Base-by-base conservation (phyloP, 768 basidiomycete species). In the Exidia glandulosa region DNA sequence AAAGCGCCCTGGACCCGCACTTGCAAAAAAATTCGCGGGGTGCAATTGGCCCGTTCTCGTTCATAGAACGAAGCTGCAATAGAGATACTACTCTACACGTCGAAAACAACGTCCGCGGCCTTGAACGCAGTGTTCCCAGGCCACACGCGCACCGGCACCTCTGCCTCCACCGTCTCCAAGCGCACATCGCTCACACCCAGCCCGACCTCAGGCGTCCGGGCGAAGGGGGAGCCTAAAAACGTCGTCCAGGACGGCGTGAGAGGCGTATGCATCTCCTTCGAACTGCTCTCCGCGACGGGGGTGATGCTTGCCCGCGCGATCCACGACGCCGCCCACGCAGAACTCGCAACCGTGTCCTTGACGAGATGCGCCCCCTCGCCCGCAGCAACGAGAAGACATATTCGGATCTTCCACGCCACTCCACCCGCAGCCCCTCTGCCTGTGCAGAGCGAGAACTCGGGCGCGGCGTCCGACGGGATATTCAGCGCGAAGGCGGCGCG, bases 131-230 rank as follows among this genome's bases (percentile, higher is more conserved):
- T 94, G 72, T 91, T 93, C 48, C 90, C 90, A 12, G 93, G 86
- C 81, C 87, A 94, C 1, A 96, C 87, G 64, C 72, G 82, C 60
- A 98, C 82, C 23, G 91, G 90, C 47, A 98, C 88, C 70, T 94
- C 90, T 66, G 94, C 96, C 71, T 96, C 95, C 19, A 98, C 92
- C 61, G 86, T 89, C 79, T 97, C 94, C 29, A 87, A 78, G 67
- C 71, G 76, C 12, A 88, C 79, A 61, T 85, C 84, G 58, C 66
- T 67, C 90, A 88, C 92, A 1, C 76, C 84, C 4, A 76, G 30
- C 77, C 61, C 83, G 82, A 31, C 57, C 58, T 50, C 32, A 27
- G 67, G 68, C 34, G 66, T 64, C 14, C 25, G 50, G 25, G 16
- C 30, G 16, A 29, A 54, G 23, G 25, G 50, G 6, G 30, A 29